phyloP scores from a whole-genome alignment of 2,329 filamentous ascomycete species.

The Trichoderma atroviride region DNA sequence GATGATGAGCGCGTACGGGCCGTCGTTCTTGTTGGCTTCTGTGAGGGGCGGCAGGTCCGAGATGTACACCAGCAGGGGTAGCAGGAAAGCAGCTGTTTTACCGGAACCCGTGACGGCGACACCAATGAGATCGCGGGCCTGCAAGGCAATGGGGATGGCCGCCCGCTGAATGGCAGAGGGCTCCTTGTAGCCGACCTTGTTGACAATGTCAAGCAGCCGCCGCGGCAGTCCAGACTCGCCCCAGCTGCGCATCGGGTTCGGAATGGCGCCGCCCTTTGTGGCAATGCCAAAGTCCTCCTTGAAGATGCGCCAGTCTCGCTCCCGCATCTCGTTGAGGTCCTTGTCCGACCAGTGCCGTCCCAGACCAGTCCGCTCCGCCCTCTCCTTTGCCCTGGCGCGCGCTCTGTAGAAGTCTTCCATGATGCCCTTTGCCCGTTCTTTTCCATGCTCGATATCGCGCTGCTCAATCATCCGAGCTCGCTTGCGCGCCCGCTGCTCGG shows the following conservation, averaged over 20 bases:
- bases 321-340: conserved; percentile 87
- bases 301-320: conserved; percentile 98
- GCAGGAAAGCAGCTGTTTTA: conserved; percentile 93
- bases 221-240: conserved; percentile 78
- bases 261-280: conserved; percentile 88
- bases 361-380: conserved; percentile 71
- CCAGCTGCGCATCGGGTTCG: conserved; percentile 97
- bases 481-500: conserved; percentile 57
- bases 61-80: conserved; percentile 93
- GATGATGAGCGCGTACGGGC: conserved; percentile 94
- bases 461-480: conserved; percentile 72
- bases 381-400: conserved; percentile 67
- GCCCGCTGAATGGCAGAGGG: conserved; percentile 91
- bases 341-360: conserved; percentile 98
- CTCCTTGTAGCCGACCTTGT: conserved; percentile 85
- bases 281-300: conserved; percentile 98
- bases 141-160: conserved; percentile 91
- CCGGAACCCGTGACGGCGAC: conserved; percentile 97
- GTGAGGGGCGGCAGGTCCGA: conserved; percentile 83
- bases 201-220: conserved; percentile 77
- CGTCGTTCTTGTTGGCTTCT: conserved; percentile 87
- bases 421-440: conserved; percentile 74
- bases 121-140: conserved; percentile 94
- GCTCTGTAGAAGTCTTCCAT: conserved; percentile 77
- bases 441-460: conserved; percentile 75